Evolutionary conservation across 2,329 filamentous ascomycete genomes (phyloP), one percentile per base, ranked within the genome.

Genomic region (Gyromitra esculenta): DNA sequence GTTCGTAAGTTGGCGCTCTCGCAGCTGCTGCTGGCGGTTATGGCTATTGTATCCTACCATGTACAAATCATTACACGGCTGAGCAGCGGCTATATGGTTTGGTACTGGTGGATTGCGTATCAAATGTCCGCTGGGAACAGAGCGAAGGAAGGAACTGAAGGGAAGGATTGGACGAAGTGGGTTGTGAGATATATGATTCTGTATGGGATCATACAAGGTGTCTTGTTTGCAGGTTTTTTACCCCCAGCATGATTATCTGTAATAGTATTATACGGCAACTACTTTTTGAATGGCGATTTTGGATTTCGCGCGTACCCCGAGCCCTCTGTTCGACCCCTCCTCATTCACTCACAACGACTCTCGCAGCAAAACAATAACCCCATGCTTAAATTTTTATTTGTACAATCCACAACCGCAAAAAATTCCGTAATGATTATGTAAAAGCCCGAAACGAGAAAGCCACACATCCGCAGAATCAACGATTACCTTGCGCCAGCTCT

Each of bases 21-120:
- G 2, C 95, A 99, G 83, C 83, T 92, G 0, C 73, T 94, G 2
- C 86, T 99, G 18, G 90, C 91, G 0, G 77, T 88, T 1, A 83
- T 95, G 75, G 92, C 93, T 21, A 83, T 94, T 21, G 93, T 91
- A 11, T 93, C 86, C 78, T 97, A 96, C 82, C 96, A 99, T 82
- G 91, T 97, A 35, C 96, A 99, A 84, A 96, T 99, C 80, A 91
- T 98, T 81, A 97, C 91, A 57, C 89, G 96, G 31, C 87, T 99
- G 15, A 91, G 93, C 0, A 97, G 94, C 0, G 95, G 91, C 0
- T 97, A 95, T 83, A 92, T 94, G 0, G 84, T 96, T 18, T 97
- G 94, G 93, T 96, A 97, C 82, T 91, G 92, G 86, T 93, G 91
- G 86, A 82, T 97, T 50, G 64, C 45, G 15, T 77, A 59, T 21